These are phyloP conservation scores for Zarea fungicola DNA, from an alignment of 2,329 filamentous ascomycete genomes.

Conservation along the genomic window DNA sequence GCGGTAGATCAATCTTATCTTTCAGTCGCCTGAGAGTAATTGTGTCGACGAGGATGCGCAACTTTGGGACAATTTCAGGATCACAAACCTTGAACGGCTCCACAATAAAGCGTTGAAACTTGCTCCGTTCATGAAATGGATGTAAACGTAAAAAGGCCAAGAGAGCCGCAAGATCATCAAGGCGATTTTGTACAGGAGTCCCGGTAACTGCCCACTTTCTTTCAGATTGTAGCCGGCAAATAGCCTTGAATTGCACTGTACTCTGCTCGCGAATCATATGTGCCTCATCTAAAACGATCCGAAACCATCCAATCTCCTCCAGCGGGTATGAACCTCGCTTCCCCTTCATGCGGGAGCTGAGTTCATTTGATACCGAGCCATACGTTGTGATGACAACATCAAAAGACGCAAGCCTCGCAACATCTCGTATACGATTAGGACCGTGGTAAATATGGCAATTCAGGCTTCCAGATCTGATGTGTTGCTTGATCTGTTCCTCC, in stretches of 20 bases:
- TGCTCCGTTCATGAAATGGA: constrained; percentile 73
- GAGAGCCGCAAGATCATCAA: constrained; percentile 84
- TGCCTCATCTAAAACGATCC: constrained; percentile 89
- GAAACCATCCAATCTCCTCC: constrained; percentile 81
- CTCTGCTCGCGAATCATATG: constrained; percentile 87
- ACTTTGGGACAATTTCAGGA: constrained; percentile 73
- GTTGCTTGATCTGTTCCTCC: constrained; percentile 85
- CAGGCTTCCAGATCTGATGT: constrained; percentile 61
- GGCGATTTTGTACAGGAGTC: constrained; percentile 88
- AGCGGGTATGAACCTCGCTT: constrained; percentile 61
- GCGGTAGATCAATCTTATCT: constrained; percentile 80
- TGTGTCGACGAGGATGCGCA: constrained; percentile 88
- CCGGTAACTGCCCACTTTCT: constrained; percentile 96
- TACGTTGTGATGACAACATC: constrained; percentile 93
- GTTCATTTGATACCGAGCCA: constrained; percentile 77
- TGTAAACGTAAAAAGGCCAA: constrained; percentile 79
- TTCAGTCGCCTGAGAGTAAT: constrained; percentile 89
- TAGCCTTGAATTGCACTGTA: constrained; percentile 78
- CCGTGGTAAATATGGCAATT: constrained; percentile 86
- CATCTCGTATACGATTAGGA: constrained; percentile 63
- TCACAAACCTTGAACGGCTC: constrained; percentile 84
- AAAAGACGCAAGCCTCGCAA: constrained; percentile 61
- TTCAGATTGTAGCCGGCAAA: constrained; percentile 71
- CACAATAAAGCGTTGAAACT: constrained; percentile 76
- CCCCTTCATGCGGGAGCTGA: constrained; percentile 56